Conservation (phyloP, 2,329 filamentous ascomycete species). For the Penicillium sp. region DNA sequence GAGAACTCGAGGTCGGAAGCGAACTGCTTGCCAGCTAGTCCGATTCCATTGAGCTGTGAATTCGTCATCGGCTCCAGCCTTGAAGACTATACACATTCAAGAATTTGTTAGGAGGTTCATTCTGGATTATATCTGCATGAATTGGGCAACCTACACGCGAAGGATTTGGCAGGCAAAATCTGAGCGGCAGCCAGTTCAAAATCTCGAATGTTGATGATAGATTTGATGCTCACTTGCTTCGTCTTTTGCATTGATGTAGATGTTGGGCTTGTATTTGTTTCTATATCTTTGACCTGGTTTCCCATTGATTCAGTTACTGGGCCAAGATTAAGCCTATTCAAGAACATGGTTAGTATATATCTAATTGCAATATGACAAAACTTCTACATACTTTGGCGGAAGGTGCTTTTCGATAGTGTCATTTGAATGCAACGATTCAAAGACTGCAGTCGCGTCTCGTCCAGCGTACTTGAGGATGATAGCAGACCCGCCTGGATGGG, state of each 20-base stretch:
- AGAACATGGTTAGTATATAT: neutral
- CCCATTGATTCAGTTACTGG: neutral
- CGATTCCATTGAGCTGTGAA: neutral
- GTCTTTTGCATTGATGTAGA: neutral
- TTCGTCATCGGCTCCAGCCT: neutral
- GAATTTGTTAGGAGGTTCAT: neutral
- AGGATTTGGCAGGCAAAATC: neutral
- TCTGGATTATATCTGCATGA: neutral
- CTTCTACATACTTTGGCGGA: neutral
- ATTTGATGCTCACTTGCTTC: neutral
- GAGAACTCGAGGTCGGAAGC: constrained; percentile 45
- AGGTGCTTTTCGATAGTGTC: constrained; percentile 1
- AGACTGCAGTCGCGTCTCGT: constrained; percentile 79
- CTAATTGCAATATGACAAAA: neutral
- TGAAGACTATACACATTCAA: neutral
- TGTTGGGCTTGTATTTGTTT: neutral
- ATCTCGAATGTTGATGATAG: neutral
- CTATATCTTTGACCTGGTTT: neutral
- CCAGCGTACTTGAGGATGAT: constrained; percentile 99
- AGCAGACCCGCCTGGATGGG: constrained; percentile 95
- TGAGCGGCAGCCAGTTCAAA: neutral
- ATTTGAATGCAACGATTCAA: neutral
- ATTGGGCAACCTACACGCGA: neutral
- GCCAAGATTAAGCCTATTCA: neutral
- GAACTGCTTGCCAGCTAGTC: neutral